Base-by-base conservation (phyloP, 805 yeast genomes). In the Schizosaccharomyces osmophilus region DNA sequence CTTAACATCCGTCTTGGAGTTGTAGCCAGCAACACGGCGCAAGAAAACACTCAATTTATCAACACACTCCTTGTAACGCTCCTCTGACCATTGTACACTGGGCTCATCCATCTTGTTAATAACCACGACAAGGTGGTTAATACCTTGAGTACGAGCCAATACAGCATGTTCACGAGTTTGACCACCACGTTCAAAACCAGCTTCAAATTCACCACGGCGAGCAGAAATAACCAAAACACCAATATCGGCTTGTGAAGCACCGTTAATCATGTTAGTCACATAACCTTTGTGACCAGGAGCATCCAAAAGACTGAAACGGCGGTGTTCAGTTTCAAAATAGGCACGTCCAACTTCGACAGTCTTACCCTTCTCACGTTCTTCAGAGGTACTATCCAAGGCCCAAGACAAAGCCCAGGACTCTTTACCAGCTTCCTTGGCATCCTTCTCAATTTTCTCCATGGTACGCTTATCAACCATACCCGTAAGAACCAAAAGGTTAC, bases 231-330 rank as follows among this genome's bases (percentile, higher is more conserved):
- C 99, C 69, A 93, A 79, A 66, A 93, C 82, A 75, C 99, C 99
- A 63, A 90, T 93, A 76, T 93, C 99, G 43, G 99, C 98, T 77
- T 93, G 99, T 58, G 97, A 89, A 22, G 99, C 99, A 74, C 98
- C 98, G 69, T 97, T 97, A 78, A 93, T 93, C 99, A 93, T 93
- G 73, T 88, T 95, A 62, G 97, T 87, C 65, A 93, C 97, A 72
- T 93, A 93, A 87, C 93, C 85, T 77, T 93, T 93, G 78, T 93
- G 99, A 61, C 99, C 99, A 66, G 99, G 99, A 8, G 99, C 99
- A 74, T 93, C 99, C 72, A 93, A 81, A 67, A 93, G 88, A 55
- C 98, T 90, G 77, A 93, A 93, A 74, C 97, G 84, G 77, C 98
- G 85, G 77, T 87, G 88, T 39, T 89, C 97, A 63, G 98, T 93